Conservation (phyloP, 805 yeast species). For the Pachysolen tannophilus region DNA sequence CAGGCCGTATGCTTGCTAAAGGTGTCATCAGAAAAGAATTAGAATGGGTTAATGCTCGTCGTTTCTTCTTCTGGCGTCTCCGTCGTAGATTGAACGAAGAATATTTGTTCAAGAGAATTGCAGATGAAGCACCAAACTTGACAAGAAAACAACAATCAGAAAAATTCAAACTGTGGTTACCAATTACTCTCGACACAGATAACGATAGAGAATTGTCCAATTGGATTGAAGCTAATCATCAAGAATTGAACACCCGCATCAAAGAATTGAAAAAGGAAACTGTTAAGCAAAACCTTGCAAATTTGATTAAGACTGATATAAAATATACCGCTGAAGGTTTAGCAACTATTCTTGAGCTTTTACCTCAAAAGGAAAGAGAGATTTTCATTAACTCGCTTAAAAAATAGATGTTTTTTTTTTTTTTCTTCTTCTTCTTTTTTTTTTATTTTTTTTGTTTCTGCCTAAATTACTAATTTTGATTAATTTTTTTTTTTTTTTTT, state of each 20-base stretch:
- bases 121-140: constrained; percentile 45
- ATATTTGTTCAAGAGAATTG: constrained; percentile 69
- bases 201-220: constrained; percentile 72
- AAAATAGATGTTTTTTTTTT: constrained; percentile 8
- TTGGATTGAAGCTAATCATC: constrained; percentile 80
- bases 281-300: constrained; percentile 56
- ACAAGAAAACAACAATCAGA: constrained; percentile 77
- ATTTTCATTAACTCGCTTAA: constrained; percentile 25
- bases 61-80: constrained; percentile 98
- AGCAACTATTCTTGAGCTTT: constrained; percentile 42
- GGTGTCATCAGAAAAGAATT: constrained; percentile 81
- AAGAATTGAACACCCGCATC: constrained; percentile 49
- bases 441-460: neutral
- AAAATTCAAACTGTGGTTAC: constrained; percentile 82
- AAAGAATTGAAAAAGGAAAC: constrained; percentile 60
- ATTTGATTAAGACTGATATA: constrained; percentile 45
- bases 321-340: constrained; percentile 48
- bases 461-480: too few species aligned
- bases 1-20: constrained; percentile 96
- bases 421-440: neutral
- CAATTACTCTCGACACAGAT: constrained; percentile 56
- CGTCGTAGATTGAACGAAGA: constrained; percentile 94
- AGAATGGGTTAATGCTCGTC: constrained; percentile 81
- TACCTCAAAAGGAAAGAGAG: constrained; percentile 48
- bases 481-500: too few species aligned